A percentile compares a stretch with the other conserved stretches of the same genome.
Conservation (phyloP, 441 rosid species). For the Flueggea neowawraea region DNA sequence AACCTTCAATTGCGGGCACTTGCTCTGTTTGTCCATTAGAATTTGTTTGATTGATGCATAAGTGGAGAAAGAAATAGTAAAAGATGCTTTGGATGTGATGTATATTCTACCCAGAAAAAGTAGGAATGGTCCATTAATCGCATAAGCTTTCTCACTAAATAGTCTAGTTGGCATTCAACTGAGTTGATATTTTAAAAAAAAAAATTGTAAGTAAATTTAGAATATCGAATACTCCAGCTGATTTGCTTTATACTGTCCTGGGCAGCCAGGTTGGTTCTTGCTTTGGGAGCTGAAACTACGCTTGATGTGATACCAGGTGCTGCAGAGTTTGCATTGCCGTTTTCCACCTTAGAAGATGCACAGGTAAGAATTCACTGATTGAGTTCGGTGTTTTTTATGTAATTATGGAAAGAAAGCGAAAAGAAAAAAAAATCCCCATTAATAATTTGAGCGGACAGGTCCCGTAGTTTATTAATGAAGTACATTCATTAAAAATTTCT, state of each 20-base stretch:
- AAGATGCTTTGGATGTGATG: not conserved
- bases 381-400: not conserved
- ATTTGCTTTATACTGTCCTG: conserved; percentile 41
- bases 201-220: not conserved
- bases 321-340: conserved; percentile 80
- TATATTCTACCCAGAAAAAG: not conserved
- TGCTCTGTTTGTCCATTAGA: conserved; percentile 1
- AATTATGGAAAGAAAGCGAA: too few relatives aligned
- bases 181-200: too few relatives aligned
- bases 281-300: conserved; percentile 91
- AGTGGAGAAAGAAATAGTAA: not conserved
- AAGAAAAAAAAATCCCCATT: too few relatives aligned
- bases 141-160: not conserved
- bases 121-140: too few relatives aligned
- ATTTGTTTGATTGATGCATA: conserved; percentile 5
- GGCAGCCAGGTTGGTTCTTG: conserved; percentile 99
- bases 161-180: not conserved
- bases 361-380: conserved; percentile 47
- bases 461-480: too few relatives aligned
- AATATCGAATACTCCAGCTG: too few relatives aligned
- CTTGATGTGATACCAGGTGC: conserved; percentile 90
- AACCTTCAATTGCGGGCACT: not conserved
- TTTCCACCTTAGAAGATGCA: conserved; percentile 88
- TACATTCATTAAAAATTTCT: too few relatives aligned
- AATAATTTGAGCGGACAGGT: too few relatives aligned